Percentiles rank a stretch among this genome's conserved stretches.
Conservation (phyloP, 2,329 filamentous ascomycete genomes). For the Gnomoniopsis sp. region DNA sequence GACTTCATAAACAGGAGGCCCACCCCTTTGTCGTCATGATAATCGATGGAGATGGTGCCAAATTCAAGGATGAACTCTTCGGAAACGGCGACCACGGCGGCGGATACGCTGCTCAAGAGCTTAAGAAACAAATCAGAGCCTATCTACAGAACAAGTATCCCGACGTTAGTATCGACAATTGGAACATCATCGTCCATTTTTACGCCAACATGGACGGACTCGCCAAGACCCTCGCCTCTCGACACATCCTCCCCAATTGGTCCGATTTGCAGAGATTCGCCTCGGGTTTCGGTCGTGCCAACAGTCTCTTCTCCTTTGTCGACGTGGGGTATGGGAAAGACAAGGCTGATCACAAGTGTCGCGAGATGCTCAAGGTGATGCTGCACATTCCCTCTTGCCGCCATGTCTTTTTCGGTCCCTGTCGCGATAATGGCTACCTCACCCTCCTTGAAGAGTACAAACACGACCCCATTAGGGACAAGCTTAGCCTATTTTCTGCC, state of each 20-base stretch:
- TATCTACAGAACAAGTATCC: constrained; percentile 24
- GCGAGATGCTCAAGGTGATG: constrained; percentile 33
- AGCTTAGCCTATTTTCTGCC: constrained; percentile 30
- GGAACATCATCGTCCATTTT: constrained; percentile 31
- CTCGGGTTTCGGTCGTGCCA: constrained; percentile 30
- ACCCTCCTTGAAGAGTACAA: constrained; percentile 30
- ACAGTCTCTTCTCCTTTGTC: constrained; percentile 31
- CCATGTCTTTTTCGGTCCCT: constrained; percentile 31
- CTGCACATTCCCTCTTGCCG: constrained; percentile 29
- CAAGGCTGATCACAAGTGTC: constrained; percentile 32
- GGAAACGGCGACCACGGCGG: constrained; percentile 30
- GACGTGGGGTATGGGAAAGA: constrained; percentile 34
- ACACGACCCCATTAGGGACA: constrained; percentile 23
- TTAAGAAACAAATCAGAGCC: constrained; percentile 23
- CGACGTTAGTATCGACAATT: constrained; percentile 27
- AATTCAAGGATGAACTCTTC: constrained; percentile 32
- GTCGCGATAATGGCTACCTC: constrained; percentile 33
- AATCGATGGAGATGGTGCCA: constrained; percentile 33
- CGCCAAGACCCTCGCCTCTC: constrained; percentile 25
- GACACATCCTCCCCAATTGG: constrained; percentile 23
- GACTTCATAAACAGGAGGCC: constrained; percentile 24
- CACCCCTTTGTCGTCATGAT: constrained; percentile 31
- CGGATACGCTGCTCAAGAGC: constrained; percentile 28
- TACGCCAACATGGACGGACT: constrained; percentile 32
- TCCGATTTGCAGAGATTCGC: constrained; percentile 29